Base-by-base conservation (phyloP, 805 yeast species). In the Lachancea nothofagi region DNA sequence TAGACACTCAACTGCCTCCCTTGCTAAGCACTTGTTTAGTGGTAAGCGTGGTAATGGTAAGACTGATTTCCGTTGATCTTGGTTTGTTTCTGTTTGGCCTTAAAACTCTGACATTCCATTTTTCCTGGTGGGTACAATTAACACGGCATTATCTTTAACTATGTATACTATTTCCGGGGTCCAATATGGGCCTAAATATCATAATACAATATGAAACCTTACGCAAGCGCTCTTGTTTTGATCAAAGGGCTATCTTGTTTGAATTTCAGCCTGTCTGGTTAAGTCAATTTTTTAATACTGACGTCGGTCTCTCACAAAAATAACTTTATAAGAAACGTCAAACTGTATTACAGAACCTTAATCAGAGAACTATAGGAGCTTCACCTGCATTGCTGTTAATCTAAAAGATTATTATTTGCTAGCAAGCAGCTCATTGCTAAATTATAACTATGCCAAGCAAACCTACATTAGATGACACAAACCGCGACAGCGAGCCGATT, bases 11-110 rank as follows among this genome's bases (percentile, higher is more conserved):
- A 76, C 88, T 40, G 93, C 84, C 38, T 70, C 85, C 46, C 66
- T 85, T 69, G 96, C 97, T 48, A 90, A 89, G 72, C 98, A 93
- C 69, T 73, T 93, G 75, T 84, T 83, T 72, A 70, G 87, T 55
- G 99, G 99, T 69, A 93, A 93, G 76, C 80, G 98, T 70, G 95
- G 97, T 72, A 79, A 78, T 57, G 97, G 97, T 65, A 83, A 82
- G 65, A 80, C 87, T 48, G 95, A 87, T 65, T 77, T 84, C 69
- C 90, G 97, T 74, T 86, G 72, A 54, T 30, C 33, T 8, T n/a
- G n/a, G 24, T 9, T 32, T 29, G 18, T 33, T 15, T 20, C 29
- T 13, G 19, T 9, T 28, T 26, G 14, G 6, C 24, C 13, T 21
- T 27, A 10, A 12, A 19, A 20, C 13, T 23, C 28, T 23, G 20